Conservation (phyloP, 306 rosid genomes). For the Cicer yamashitae region DNA sequence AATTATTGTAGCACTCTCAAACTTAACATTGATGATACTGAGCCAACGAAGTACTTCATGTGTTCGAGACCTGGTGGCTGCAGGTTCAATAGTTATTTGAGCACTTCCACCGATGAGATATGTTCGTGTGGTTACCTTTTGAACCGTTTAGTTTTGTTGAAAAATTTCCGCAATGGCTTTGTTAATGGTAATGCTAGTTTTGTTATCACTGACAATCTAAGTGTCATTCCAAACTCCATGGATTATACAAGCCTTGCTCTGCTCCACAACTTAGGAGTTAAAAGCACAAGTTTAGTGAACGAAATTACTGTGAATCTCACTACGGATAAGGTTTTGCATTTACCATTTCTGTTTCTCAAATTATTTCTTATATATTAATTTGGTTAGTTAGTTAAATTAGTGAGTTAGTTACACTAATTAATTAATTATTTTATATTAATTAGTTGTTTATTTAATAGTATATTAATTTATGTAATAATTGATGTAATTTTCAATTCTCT, state of each 20-base stretch:
- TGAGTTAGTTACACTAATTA: too few species aligned
- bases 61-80: not conserved
- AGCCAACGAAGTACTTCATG: not conserved
- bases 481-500: too few species aligned
- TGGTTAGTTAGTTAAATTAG: too few species aligned
- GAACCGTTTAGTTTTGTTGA: not conserved
- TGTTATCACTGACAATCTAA: conserved; percentile 17
- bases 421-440: too few species aligned
- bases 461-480: too few species aligned
- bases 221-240: not conserved
- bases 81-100: not conserved
- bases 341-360: not conserved
- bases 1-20: not conserved
- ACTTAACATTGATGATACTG: not conserved
- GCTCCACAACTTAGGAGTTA: not conserved
- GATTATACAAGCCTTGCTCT: not conserved
- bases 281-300: not conserved
- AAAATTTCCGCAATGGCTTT: not conserved
- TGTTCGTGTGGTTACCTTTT: not conserved
- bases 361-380: too few species aligned
- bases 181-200: not conserved
- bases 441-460: too few species aligned
- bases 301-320: not conserved
- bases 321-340: not conserved
- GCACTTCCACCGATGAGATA: not conserved